Evolutionary conservation across 2,329 filamentous ascomycete genomes (phyloP).

Genomic region (Aspergillus luchuensis): DNA sequence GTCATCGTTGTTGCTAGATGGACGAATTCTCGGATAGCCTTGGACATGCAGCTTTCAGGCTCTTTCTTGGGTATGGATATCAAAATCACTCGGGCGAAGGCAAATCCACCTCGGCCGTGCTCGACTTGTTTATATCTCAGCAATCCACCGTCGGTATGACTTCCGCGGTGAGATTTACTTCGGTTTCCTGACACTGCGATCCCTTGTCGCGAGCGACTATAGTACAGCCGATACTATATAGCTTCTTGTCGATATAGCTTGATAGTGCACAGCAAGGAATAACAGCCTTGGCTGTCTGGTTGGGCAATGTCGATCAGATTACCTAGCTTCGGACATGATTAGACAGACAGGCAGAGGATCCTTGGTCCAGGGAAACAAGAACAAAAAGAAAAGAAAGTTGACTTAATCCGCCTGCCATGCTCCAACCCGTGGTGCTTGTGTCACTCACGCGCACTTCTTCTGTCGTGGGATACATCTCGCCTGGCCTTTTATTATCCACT

Average conservation of each 20-base stretch:
- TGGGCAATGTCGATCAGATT: conserved; percentile 50
- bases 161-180: conserved; percentile 29
- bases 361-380: conserved; percentile 34
- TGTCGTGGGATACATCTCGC: conserved; percentile 19
- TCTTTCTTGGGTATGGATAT: conserved; percentile 12
- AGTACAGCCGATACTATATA: conserved; percentile 60
- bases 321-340: conserved; percentile 74
- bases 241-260: conserved; percentile 70
- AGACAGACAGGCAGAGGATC: conserved; percentile 65
- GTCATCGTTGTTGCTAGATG: conserved; percentile 16
- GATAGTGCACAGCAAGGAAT: conserved; percentile 65
- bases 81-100: conserved; percentile 16
- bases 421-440: conserved; percentile 28
- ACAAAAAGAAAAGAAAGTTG: conserved; percentile 40
- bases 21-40: conserved; percentile 15
- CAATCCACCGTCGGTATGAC: conserved; percentile 24
- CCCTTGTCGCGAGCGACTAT: conserved; percentile 44
- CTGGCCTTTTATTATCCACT: conserved; percentile 24
- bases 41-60: conserved; percentile 12
- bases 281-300: conserved; percentile 42
- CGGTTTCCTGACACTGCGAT: conserved; percentile 32
- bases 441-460: conserved; percentile 26
- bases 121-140: conserved; percentile 22
- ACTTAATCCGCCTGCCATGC: conserved; percentile 40
- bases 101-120: conserved; percentile 12